Percentiles rank a stretch among this genome's conserved stretches.
Conservation (phyloP, 2,329 filamentous ascomycete genomes). For the Claviceps cyperi region DNA sequence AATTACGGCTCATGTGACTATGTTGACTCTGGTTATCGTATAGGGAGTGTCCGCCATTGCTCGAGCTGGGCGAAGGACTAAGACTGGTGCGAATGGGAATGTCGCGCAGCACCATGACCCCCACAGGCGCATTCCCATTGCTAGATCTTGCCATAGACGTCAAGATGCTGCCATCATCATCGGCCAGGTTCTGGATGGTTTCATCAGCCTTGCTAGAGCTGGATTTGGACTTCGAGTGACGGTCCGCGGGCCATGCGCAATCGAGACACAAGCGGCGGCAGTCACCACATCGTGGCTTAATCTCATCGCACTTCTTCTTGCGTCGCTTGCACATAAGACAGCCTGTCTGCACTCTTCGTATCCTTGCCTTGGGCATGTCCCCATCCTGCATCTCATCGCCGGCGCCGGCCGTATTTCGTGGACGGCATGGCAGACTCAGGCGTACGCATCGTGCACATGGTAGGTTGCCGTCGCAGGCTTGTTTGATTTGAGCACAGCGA, state of each 20-base stretch:
- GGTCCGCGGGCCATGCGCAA: constrained; percentile 17
- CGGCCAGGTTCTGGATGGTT: background rate
- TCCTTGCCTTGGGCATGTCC: constrained; percentile 19
- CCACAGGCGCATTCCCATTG: background rate
- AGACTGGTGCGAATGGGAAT: constrained; percentile 10
- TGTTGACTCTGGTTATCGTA: constrained; percentile 8
- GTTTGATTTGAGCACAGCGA: constrained; percentile 23
- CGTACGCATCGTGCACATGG: constrained; percentile 20
- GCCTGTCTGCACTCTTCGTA: constrained; percentile 22
- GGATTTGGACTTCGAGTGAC: constrained; percentile 9
- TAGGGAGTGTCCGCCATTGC: constrained; percentile 7
- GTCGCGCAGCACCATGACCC: constrained; percentile 6
- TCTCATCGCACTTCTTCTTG: constrained; percentile 34
- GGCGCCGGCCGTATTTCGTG: constrained; percentile 11
- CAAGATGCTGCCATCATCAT: background rate
- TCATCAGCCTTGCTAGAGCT: constrained; percentile 5
- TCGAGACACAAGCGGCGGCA: constrained; percentile 22
- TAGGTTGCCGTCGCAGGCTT: constrained; percentile 19
- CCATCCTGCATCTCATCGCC: constrained; percentile 4
- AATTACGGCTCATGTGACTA: constrained; percentile 3
- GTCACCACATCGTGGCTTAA: constrained; percentile 26
- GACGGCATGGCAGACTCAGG: constrained; percentile 18
- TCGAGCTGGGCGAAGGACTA: constrained; percentile 10
- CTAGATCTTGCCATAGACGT: background rate
- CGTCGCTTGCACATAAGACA: constrained; percentile 30